A percentile compares a stretch with the other conserved stretches of the same genome.
Conservation (phyloP, 352 stramenopile species). For the Phytophthora cryptogea region DNA sequence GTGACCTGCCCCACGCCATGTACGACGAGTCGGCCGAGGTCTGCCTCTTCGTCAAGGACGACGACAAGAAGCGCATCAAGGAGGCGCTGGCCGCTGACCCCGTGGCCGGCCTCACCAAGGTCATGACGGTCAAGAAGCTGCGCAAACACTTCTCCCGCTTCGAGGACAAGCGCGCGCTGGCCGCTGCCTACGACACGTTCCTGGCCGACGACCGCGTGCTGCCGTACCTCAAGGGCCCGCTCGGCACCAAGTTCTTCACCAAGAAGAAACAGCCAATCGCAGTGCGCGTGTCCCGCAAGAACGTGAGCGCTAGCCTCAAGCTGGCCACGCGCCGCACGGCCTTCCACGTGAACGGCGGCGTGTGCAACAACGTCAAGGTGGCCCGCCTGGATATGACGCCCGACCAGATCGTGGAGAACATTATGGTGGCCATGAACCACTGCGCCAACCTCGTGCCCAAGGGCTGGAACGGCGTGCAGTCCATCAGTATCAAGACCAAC, state of each 20-base stretch:
- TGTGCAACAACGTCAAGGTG: slow-evolving; percentile 91
- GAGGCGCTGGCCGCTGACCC: slow-evolving; percentile 60
- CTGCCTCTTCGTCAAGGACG: slow-evolving; percentile 84
- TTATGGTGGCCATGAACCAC: slow-evolving; percentile 75
- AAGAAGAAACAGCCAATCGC: slow-evolving; percentile 83
- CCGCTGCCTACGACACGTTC: slow-evolving; percentile 77
- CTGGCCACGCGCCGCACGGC: slow-evolving; percentile 70
- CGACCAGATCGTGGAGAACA: slow-evolving; percentile 78
- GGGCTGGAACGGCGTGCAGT: slow-evolving; percentile 92
- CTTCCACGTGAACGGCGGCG: slow-evolving; percentile 84
- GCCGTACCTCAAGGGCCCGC: slow-evolving; percentile 66
- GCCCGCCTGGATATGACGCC: slow-evolving; percentile 63
- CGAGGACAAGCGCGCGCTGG: slow-evolving; percentile 74
- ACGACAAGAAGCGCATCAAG: slow-evolving; percentile 87
- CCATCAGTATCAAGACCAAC: slow-evolving; percentile 91
- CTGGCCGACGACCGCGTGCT: slow-evolving; percentile 80
- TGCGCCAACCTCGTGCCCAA: slow-evolving; percentile 83
- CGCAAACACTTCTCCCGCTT: slow-evolving; percentile 81
- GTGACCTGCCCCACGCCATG: slow-evolving; percentile 63
- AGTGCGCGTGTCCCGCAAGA: slow-evolving; percentile 76
- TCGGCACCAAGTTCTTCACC: slow-evolving; percentile 74
- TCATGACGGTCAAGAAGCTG: slow-evolving; percentile 86
- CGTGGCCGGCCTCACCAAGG: slow-evolving; percentile 62
- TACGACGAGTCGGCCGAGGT: slow-evolving; percentile 62
- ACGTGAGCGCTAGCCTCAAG: slow-evolving; percentile 52